Base-by-base conservation (phyloP, 192 early-diverging fungal species). In the Mortierella claussenii region DNA sequence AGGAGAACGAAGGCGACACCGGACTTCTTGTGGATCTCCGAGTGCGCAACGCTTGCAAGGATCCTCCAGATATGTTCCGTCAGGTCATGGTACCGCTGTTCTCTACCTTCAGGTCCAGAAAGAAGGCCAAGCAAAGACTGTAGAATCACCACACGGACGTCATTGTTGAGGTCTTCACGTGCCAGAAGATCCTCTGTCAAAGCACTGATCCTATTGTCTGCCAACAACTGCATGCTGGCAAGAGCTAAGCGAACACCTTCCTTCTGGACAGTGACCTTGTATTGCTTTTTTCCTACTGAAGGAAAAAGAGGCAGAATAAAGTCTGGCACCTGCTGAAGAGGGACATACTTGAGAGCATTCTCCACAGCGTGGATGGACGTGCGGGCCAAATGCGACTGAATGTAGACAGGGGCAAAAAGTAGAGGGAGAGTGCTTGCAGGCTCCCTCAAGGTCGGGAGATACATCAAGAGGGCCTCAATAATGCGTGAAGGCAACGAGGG, bases 221-320 rank as follows among this genome's bases (percentile, higher is more conserved):
- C 18, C 23, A 76, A 33, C 26, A 76, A 46, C 12, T 15, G 28
- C 58, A 76, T 56, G 31, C 32, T 76, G 33, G 48, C 27, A 34
- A 61, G 65, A 2, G 59, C 73, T 8, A 76, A 33, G 11, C 73
- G 63, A 10, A 76, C 32, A 28, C 73, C 73, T 42, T 76, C 73
- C 32, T 76, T 76, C 31, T 76, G 73, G 2, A 76, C 63, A 4
- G 73, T 76, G n/a, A 76, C 65, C 58, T 76, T 76, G 18, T 55
- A 51, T 27, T 66, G 73, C 2, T 65, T 63, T 15, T 64, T 30
- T 9, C 40, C 73, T 2, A 28, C 50, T 12, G 64, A 40, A 2
- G 63, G 65, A 54, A 76, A 76, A 3, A 76, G 51, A 0, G 73
- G 73, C 27, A 55, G n/a, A 40, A 76, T 76, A 50, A 55, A 76